These are phyloP conservation scores for Acanthamoeba royreba DNA, from an alignment of 208 protist species.

Conservation along the genomic window DNA sequence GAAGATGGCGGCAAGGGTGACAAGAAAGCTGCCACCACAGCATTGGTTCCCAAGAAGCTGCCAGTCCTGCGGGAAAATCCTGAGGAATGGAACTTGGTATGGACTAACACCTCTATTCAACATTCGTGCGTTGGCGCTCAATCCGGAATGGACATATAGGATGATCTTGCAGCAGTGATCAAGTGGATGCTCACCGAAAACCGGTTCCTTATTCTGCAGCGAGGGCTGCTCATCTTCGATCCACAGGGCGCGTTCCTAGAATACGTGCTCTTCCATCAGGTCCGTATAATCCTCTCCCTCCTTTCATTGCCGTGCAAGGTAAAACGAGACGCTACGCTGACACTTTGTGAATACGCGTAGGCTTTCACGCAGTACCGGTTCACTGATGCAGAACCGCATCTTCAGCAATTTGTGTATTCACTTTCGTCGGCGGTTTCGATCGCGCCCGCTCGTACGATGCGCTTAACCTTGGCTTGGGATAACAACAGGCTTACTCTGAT, in stretches of 20 bases:
- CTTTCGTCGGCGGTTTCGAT: not conserved
- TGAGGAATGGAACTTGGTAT: not conserved
- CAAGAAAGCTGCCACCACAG: not conserved
- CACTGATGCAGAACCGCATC: not conserved
- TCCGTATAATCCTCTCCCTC: not conserved
- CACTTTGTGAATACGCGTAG: not conserved
- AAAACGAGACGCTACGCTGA: not conserved
- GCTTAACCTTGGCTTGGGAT: not conserved
- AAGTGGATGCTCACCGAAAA: not conserved
- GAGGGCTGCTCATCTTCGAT: not conserved
- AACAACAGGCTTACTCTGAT: not conserved
- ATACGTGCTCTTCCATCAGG: conserved; percentile 38
- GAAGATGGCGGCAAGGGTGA: not conserved
- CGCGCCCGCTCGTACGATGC: not conserved
- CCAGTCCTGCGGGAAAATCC: not conserved
- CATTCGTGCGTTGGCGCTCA: not conserved
- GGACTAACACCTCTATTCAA: not conserved
- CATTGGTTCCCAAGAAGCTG: not conserved
- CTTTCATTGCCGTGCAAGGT: too few species aligned
- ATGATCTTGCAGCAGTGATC: not conserved
- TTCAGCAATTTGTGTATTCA: not conserved
- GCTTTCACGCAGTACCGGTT: conserved; percentile 30
- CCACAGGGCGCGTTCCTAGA: not conserved
- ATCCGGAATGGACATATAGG: not conserved
- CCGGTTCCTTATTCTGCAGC: not conserved